phyloP scores from a whole-genome alignment of 768 basidiomycete species.

The Lactifluus volemus region DNA sequence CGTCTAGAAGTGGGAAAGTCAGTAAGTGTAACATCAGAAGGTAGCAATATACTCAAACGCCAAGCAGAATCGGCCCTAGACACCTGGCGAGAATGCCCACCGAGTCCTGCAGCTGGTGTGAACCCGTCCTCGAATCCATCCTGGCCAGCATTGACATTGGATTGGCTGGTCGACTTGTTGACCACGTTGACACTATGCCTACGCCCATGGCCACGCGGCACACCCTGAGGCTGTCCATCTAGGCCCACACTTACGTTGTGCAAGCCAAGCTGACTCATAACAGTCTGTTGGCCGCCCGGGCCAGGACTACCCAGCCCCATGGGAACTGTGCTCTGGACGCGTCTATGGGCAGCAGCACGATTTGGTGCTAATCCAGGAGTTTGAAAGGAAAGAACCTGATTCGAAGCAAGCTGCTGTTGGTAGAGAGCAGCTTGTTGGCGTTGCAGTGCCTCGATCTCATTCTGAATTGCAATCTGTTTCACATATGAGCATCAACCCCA shows the following conservation, averaged over 20 bases:
- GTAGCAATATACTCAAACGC: constrained; percentile 67
- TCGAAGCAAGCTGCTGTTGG: constrained; percentile 84
- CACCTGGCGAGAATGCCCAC: constrained; percentile 65
- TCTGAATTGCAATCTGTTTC: constrained; percentile 75
- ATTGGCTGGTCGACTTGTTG: constrained; percentile 56
- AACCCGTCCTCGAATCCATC: constrained; percentile 82
- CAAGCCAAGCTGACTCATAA: constrained; percentile 67
- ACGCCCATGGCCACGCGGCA: constrained; percentile 80
- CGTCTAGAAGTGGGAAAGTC: constrained; percentile 38
- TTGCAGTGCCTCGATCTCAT: constrained; percentile 81
- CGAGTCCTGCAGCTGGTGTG: constrained; percentile 44
- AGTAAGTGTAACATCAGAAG: not conserved
- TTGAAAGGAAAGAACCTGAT: constrained; percentile 73
- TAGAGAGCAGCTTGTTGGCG: constrained; percentile 87
- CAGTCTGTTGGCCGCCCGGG: constrained; percentile 41
- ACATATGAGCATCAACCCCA: constrained; percentile 2
- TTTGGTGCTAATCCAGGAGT: constrained; percentile 64
- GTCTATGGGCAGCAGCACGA: constrained; percentile 54
- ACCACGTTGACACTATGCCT: constrained; percentile 90
- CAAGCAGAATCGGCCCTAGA: constrained; percentile 78
- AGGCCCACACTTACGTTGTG: constrained; percentile 44
- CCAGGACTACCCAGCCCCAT: constrained; percentile 34
- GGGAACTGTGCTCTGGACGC: constrained; percentile 81
- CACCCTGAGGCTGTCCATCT: constrained; percentile 54
- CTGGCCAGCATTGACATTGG: constrained; percentile 40